Conservation (phyloP, 2,329 filamentous ascomycete genomes). For the Colletotrichum camelliae region DNA sequence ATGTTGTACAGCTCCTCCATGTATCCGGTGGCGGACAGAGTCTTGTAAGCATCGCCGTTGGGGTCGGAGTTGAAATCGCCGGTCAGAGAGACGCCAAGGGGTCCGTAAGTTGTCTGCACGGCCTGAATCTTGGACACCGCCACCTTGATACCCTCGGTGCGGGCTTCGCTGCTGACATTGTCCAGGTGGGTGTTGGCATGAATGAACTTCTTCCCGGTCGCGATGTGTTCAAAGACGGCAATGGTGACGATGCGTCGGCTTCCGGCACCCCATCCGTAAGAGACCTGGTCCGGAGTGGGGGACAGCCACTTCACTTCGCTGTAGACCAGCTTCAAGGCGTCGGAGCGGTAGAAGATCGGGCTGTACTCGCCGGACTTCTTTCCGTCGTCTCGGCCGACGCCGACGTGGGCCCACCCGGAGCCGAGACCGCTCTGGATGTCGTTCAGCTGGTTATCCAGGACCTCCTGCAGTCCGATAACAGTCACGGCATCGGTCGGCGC, state of each 20-base stretch:
- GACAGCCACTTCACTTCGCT: slow-evolving; percentile 68
- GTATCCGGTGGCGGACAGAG: slow-evolving; percentile 29
- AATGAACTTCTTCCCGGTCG: slow-evolving; percentile 42
- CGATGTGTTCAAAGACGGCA: slow-evolving; percentile 48
- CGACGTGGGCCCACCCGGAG: slow-evolving; percentile 52
- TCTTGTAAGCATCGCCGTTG: slow-evolving; percentile 34
- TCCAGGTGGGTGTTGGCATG: slow-evolving; percentile 61
- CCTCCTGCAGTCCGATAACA: slow-evolving; percentile 74
- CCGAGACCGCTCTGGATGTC: slow-evolving; percentile 62
- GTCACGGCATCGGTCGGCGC: slow-evolving; percentile 40
- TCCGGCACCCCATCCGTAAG: slow-evolving; percentile 62
- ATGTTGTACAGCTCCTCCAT: slow-evolving; percentile 42
- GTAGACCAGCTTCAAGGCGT: slow-evolving; percentile 54
- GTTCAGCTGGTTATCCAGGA: slow-evolving; percentile 63
- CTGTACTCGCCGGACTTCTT: slow-evolving; percentile 66
- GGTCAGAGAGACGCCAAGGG: slow-evolving; percentile 45
- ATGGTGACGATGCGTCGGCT: slow-evolving; percentile 53
- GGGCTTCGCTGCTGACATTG: slow-evolving; percentile 45
- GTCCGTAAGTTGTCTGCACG: slow-evolving; percentile 21
- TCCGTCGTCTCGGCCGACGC: slow-evolving; percentile 62
- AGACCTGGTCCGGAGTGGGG: slow-evolving; percentile 60
- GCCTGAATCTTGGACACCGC: slow-evolving; percentile 40
- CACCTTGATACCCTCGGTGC: slow-evolving; percentile 49
- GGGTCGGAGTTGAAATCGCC: slow-evolving; percentile 59
- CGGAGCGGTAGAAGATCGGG: slow-evolving; percentile 65